Evolutionary conservation across 129 eudicot species (phyloP), one percentile per base, ranked within the genome.

Genomic region (Ambrosia artemisiifolia): DNA sequence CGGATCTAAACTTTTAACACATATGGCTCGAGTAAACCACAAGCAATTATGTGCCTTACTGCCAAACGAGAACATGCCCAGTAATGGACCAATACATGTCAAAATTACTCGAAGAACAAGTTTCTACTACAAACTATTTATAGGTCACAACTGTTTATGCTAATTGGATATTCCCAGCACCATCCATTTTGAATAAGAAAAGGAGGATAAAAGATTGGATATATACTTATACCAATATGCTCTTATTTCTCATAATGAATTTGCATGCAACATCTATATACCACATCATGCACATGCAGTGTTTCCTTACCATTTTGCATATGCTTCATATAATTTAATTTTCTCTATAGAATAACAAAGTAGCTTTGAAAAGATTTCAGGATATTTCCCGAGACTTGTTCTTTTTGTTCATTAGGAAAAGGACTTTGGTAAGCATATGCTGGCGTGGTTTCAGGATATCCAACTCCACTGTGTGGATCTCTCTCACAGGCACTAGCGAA

Each of bases 111-210:
- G 47, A 43, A 72, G 17, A 59, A 44, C n/a, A 11, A 28, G 12
- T 30, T 11, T 40, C 68, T n/a, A 43, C 33, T 11, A 11, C 16
- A 60, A 20, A 44, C 77, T 72, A 72, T 49, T n/a, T 72, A 72
- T 72, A 60, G 35, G 30, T 72, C 59, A 72, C 20, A 28, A 44
- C 13, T 46, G 13, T 72, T 56, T 60, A 30, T 72, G 60, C 68
- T 30, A 73, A 5, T 30, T 73, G 77, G 77, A 73, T 73, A 73
- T 73, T 46, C 77, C 36, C 61, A 73, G 61, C 61, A 61, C 68
- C 56, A 70, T 33, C 74, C 75, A 12, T 40, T 60, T 43, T 63
- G 47, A 11, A 3, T 56, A 10, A 30, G 55, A 28, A 24, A 34
- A 70, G 10, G 65, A 24, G 14, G n/a, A 65, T 42, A n/a, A 36